Evolutionary conservation across 2,329 filamentous ascomycete genomes (phyloP).

Genomic region (Trichoderma citrinoviride): DNA sequence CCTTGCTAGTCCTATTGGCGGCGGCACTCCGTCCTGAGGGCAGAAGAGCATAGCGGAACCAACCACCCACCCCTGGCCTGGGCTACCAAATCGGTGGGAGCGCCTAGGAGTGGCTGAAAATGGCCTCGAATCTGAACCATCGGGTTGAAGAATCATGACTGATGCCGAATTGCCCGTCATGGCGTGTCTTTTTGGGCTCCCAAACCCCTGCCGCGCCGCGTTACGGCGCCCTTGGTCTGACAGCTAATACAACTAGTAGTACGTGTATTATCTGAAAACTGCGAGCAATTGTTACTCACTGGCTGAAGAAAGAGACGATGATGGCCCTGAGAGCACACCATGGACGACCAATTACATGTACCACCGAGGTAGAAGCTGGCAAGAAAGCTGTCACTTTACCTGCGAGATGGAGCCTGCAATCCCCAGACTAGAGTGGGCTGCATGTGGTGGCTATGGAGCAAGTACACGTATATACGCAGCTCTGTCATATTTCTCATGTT

Average conservation of each 20-base stretch:
- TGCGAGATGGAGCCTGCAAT: no score
- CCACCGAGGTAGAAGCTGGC: no score
- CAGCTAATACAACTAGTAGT: neutral
- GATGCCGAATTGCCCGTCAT: constrained; percentile 7
- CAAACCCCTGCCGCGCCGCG: constrained; percentile 2
- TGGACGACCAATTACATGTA: no score
- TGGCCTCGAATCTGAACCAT: constrained; percentile 12
- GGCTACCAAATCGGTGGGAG: constrained; percentile 21
- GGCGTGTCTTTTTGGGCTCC: neutral
- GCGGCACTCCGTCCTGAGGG: no score
- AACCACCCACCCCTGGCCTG: constrained; percentile 2
- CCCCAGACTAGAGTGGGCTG: no score
- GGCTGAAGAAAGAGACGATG: neutral
- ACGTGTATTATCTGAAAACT: neutral
- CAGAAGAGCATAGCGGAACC: neutral
- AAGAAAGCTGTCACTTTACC: no score
- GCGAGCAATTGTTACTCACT: neutral
- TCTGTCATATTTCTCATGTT: neutral
- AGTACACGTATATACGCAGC: no score
- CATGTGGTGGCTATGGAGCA: no score
- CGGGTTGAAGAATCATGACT: neutral
- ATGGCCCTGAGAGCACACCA: neutral
- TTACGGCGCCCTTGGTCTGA: constrained; percentile 14
- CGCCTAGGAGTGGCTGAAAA: constrained; percentile 14
- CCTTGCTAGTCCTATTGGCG: neutral